phyloP scores from a whole-genome alignment of 257 asterid genomes.

The Euphrasia confusa region DNA sequence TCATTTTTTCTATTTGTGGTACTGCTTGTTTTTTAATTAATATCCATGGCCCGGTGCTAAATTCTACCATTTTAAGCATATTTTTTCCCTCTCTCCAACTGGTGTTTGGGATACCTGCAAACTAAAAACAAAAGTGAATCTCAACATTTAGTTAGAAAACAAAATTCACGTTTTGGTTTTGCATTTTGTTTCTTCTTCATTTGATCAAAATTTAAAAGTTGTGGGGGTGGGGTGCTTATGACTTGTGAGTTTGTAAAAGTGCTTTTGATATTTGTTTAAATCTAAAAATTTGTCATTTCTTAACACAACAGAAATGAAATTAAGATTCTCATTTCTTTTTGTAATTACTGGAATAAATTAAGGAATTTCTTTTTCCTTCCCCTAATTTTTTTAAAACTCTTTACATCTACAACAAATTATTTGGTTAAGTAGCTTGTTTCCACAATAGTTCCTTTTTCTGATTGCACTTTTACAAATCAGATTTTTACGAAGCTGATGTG shows the following conservation, averaged over 20 bases:
- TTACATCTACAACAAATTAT: neutral
- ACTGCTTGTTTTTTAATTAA: neutral
- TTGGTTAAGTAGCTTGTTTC: too few species aligned
- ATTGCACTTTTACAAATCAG: too few species aligned
- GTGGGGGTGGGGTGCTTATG: neutral
- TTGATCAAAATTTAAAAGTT: too few species aligned
- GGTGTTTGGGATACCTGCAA: neutral
- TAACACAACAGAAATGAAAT: neutral
- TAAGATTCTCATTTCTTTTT: too few species aligned
- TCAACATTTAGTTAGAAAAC: neutral
- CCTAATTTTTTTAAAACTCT: too few species aligned
- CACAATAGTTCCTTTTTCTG: too few species aligned
- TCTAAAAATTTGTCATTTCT: neutral
- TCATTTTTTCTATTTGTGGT: neutral
- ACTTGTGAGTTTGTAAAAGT: neutral
- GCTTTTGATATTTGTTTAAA: neutral
- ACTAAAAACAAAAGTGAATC: neutral
- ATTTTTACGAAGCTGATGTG: neutral
- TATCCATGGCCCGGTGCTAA: neutral
- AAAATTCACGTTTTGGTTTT: neutral
- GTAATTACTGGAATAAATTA: too few species aligned
- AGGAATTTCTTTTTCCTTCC: too few species aligned
- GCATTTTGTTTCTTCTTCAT: neutral
- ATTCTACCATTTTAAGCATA: neutral
- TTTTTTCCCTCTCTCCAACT: too few species aligned